phyloP scores from a whole-genome alignment of 1,284 basidiomycete genomes.

The Cystobasidium sp. region DNA sequence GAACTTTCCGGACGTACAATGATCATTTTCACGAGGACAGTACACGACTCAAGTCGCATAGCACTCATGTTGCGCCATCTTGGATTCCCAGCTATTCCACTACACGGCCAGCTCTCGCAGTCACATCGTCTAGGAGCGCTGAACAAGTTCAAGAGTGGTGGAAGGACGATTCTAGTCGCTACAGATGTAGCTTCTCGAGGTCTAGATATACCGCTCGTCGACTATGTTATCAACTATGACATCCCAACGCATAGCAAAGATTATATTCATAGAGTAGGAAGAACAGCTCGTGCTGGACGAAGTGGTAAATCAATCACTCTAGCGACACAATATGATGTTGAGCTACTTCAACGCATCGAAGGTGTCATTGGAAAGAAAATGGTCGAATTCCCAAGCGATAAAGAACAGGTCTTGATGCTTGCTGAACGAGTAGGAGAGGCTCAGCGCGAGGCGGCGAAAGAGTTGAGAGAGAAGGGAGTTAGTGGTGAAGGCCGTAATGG shows the following conservation, averaged over 20 bases:
- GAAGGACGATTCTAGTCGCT: conserved; percentile 87
- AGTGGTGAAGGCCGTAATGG: conserved; percentile 56
- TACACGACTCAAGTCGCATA: conserved; percentile 87
- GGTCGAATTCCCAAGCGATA: conserved; percentile 85
- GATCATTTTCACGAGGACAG: conserved; percentile 95
- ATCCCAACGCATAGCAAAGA: conserved; percentile 98
- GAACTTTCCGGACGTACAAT: conserved; percentile 88
- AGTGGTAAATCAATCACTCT: conserved; percentile 94
- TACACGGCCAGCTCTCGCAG: conserved; percentile 94
- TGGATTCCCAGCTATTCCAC: conserved; percentile 91
- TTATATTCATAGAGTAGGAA: conserved; percentile 97
- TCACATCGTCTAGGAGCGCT: conserved; percentile 92
- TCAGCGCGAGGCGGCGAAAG: conserved; percentile 76
- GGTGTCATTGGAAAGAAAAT: conserved; percentile 90
- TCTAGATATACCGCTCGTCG: conserved; percentile 94
- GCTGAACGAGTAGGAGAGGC: conserved; percentile 91
- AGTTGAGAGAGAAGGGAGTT: conserved; percentile 62
- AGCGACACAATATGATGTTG: conserved; percentile 98
- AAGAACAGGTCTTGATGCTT: conserved; percentile 85
- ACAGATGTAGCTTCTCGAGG: conserved; percentile 98
- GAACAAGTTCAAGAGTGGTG: conserved; percentile 94
- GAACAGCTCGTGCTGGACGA: conserved; percentile 94
- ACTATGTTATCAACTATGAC: conserved; percentile 97
- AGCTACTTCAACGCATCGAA: conserved; percentile 93
- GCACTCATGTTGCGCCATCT: conserved; percentile 87